Base-by-base conservation (phyloP, 2,329 filamentous ascomycete species). In the Epichloe elymi region DNA sequence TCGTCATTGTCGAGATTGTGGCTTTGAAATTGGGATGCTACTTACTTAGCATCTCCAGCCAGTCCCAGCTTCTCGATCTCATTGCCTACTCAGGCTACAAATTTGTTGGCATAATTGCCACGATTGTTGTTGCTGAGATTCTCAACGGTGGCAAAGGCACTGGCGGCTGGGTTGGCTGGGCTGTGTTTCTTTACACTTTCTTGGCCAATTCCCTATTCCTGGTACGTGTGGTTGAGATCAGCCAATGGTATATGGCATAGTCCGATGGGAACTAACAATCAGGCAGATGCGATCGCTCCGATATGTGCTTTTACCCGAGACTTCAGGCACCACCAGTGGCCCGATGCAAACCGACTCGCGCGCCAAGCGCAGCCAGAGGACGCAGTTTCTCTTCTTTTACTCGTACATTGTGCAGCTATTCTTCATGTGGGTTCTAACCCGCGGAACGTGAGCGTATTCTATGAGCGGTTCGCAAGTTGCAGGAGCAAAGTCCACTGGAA, bases 51-150 rank as follows among this genome's bases (percentile, higher is more conserved):
- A 97, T 98, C 67, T 94, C 83, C 60, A 95, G 93, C 65, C 88
- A 95, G 58, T 93, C 86, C 15, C 93, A 97, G 65, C 79, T 97
- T 49, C 79, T 97, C 53, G 93, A 98, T 61, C 71, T 98, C 48
- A 85, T 98, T 50, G 94, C 94, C 5, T 98, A 98, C 70, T 91
- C 86, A 2, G 94, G 94, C 19, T 98, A 98, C 73, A 98, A 98
- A 68, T 98, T 98, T 63, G 91, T 98, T 30, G 93, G 91, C 35
- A 89, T 96, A 59, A 98, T 98, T 54, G 78, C 87, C 47, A 96
- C 90, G 0, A 81, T 97, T 55, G 77, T 86, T 12, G 71, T 91
- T 17, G 83, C 87, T 15, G 87, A 94, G 67, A 75, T 88, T 15
- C 69, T 87, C 57, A 94, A 85, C 51, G 81, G 82, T 12, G 85